Evolutionary conservation across 2,329 filamentous ascomycete genomes (phyloP), one percentile per base, ranked within the genome.

Genomic region (Diatrype stigma): DNA sequence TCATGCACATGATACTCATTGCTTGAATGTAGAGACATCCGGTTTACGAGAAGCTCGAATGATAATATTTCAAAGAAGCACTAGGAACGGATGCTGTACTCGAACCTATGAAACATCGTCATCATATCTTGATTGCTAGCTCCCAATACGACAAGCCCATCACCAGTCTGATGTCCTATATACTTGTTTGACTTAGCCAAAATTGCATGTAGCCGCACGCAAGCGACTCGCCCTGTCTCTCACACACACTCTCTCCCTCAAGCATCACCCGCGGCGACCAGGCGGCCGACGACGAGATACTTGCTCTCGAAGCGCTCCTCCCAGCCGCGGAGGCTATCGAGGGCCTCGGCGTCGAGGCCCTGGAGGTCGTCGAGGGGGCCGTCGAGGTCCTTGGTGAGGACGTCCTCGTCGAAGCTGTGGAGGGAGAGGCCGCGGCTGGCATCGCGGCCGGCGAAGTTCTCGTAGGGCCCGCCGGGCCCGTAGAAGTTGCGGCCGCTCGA

Each of bases 361-460:
- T 82, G 78, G 42, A 96, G 76, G 48, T 78, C 82, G 67, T 96
- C 91, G 56, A 96, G 74, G 42, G 90, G 90, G 0, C 83, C 93
- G 51, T 94, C 83, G 50, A 97, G 73, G 69, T 96, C 88, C 76
- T 93, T 84, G 17, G 94, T 97, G 72, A 97, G 74, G 91, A 97
- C 96, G 6, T 92, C 88, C 76, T 89, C 84, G 67, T 96, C 94
- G 69, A 99, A 97, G 73, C 90, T 96, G 52, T 92, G 90, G 69
- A 83, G 89, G 1, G 94, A 93, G 53, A 99, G 74, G 1, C 94
- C 94, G 48, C 93, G 81, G 57, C 83, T 90, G 19, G 94, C 94
- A 71, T 99, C 94, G 37, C 92, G 79, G 0, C 94, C 94, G 0
- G 94, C 94, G 67, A 99, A 99, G 74, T 97, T 97, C 69, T 86